Conservation (phyloP, 306 rosid genomes). For the Mimosa bimucronata region DNA sequence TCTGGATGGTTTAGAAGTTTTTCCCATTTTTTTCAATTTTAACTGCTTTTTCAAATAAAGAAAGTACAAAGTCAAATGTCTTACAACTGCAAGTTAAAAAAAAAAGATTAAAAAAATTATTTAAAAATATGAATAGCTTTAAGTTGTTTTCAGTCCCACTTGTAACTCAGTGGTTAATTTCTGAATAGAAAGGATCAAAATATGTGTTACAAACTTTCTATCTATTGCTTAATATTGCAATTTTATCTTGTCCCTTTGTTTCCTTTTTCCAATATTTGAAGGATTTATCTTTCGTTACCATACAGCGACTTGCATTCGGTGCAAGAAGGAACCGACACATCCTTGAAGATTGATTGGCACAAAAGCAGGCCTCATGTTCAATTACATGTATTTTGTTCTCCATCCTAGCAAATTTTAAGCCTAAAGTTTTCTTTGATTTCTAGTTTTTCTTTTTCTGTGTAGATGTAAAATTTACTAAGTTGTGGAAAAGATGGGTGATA, state of each 20-base stretch:
- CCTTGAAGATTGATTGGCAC: constrained; percentile 70
- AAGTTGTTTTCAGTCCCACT: not conserved
- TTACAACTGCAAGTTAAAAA: not conserved
- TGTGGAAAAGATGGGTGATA: not conserved
- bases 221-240: not conserved
- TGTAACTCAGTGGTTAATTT: not conserved
- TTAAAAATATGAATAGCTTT: not conserved
- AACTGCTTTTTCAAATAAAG: not conserved
- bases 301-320: constrained; percentile 92
- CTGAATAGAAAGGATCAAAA: not conserved
- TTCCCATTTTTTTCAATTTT: too few species aligned
- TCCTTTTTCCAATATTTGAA: not conserved
- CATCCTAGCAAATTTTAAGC: not conserved
- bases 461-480: not conserved
- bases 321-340: constrained; percentile 86
- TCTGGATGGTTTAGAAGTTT: not conserved
- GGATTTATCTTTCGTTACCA: constrained; percentile 24
- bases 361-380: constrained; percentile 21
- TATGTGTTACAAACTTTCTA: not conserved
- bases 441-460: not conserved
- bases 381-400: not conserved
- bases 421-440: not conserved
- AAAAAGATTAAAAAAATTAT: not conserved
- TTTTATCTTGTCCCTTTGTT: not conserved
- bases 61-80: not conserved